Percentiles rank a stretch among this genome's conserved stretches.
Conservation (phyloP, 1,284 basidiomycete genomes). For the Salmacisia buchloeana region DNA sequence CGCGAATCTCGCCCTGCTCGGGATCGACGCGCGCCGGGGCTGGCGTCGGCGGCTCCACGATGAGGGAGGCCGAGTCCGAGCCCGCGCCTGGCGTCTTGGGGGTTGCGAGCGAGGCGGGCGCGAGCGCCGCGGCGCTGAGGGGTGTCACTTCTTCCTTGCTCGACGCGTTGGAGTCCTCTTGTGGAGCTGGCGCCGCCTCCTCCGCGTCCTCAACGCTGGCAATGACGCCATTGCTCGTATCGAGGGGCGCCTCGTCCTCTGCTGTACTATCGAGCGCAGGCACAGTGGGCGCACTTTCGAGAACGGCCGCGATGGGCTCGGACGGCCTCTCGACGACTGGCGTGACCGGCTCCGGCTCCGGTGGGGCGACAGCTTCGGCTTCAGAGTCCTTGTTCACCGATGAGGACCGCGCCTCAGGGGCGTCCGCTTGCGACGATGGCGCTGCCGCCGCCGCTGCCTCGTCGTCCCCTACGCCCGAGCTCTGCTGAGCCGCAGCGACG, state of each 20-base stretch:
- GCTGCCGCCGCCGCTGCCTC: neutral
- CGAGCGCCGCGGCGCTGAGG: neutral
- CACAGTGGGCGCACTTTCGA: neutral
- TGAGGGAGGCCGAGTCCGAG: neutral
- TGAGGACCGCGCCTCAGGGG: neutral
- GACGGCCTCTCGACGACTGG: too few relatives aligned
- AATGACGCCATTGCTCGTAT: neutral
- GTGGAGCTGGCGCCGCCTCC: too few relatives aligned
- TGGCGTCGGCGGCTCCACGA: slow-evolving; percentile 1
- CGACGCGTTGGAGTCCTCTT: too few relatives aligned
- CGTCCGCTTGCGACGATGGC: neutral
- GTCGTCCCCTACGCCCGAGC: neutral
- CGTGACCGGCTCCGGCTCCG: too few relatives aligned
- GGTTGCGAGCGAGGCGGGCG: neutral
- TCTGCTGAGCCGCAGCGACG: neutral
- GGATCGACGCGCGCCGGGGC: neutral
- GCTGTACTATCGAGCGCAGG: neutral
- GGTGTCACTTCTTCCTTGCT: too few relatives aligned
- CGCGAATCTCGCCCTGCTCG: too few relatives aligned
- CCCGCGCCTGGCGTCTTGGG: neutral
- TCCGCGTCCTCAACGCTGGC: neutral
- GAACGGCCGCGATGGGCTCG: neutral
- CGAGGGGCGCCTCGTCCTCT: neutral
- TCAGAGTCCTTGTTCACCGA: too few relatives aligned
- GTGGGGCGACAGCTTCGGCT: neutral